phyloP scores from a whole-genome alignment of 1,284 basidiomycete species.

The Trichosporon faecale region DNA sequence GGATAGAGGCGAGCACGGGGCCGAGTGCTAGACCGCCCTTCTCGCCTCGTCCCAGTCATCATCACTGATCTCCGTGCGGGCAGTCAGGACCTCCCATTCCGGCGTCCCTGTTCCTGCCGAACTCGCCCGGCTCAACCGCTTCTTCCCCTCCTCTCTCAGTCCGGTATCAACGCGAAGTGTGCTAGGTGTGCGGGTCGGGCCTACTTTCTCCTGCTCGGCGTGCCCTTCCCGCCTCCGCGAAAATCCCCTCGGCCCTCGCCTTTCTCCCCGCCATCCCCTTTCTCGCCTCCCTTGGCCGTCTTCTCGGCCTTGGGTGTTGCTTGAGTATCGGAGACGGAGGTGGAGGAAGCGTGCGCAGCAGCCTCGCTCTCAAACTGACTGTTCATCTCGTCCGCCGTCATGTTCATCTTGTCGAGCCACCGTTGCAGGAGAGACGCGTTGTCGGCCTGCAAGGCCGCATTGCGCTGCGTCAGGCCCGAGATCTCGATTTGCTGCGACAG shows the following conservation, averaged over 20 bases:
- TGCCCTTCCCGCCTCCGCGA: conserved; percentile 37
- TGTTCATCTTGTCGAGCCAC: conserved; percentile 91
- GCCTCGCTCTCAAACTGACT: conserved; percentile 58
- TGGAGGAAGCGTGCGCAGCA: not conserved
- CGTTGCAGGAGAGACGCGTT: conserved; percentile 91
- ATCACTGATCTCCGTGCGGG: conserved; percentile 17
- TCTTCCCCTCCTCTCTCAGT: not conserved
- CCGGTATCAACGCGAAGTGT: too few species aligned
- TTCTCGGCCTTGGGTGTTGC: not conserved
- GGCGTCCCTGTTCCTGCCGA: not conserved
- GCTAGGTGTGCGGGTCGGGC: not conserved
- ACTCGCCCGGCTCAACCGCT: not conserved
- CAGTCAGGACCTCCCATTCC: conserved; percentile 23
- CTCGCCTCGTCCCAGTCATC: conserved; percentile 27
- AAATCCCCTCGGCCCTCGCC: conserved; percentile 32
- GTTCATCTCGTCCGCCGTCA: conserved; percentile 92
- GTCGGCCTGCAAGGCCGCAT: conserved; percentile 78
- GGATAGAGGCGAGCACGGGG: not conserved
- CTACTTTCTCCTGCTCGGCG: conserved; percentile 12
- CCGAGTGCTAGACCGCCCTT: not conserved
- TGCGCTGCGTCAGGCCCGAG: conserved; percentile 80
- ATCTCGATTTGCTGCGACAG: conserved; percentile 85
- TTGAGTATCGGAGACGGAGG: not conserved
- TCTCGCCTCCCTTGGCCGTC: not conserved
- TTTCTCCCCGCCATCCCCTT: not conserved